Conservation (phyloP, 768 basidiomycete species). For the Boletus huronensis region DNA sequence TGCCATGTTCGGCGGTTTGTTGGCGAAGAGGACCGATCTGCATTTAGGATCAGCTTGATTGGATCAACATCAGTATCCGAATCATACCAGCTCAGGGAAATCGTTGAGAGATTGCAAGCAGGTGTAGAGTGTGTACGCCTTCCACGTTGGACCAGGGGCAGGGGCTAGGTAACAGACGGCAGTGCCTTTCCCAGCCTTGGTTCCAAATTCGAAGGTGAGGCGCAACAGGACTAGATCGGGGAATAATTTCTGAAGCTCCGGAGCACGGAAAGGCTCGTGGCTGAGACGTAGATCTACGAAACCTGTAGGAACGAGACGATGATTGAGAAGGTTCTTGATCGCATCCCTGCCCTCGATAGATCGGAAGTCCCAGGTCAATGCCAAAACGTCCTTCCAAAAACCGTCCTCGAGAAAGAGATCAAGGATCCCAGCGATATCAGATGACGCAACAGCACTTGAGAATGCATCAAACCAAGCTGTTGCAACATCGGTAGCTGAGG, state of each 20-base stretch:
- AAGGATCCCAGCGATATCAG: constrained; percentile 15
- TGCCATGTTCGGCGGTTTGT: constrained; percentile 44
- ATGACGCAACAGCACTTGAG: constrained; percentile 19
- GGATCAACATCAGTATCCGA: neutral
- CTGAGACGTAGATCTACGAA: constrained; percentile 18
- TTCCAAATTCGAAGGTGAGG: constrained; percentile 53
- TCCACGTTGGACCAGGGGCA: constrained; percentile 44
- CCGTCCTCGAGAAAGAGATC: constrained; percentile 30
- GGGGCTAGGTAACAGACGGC: constrained; percentile 57
- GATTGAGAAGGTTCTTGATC: constrained; percentile 38
- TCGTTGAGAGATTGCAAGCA: constrained; percentile 56
- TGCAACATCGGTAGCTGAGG: constrained; percentile 22
- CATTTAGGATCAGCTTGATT: neutral
- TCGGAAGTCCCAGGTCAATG: constrained; percentile 55
- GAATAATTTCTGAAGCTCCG: constrained; percentile 39
- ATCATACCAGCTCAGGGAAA: constrained; percentile 45
- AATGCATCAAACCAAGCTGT: constrained; percentile 25
- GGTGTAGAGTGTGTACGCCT: constrained; percentile 57
- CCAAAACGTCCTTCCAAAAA: constrained; percentile 52
- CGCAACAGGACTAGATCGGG: constrained; percentile 59
- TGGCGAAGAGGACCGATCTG: constrained; percentile 42
- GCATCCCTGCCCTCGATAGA: constrained; percentile 40
- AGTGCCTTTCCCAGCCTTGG: constrained; percentile 44
- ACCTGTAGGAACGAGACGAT: constrained; percentile 34
- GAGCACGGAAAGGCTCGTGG: constrained; percentile 22